phyloP scores from a whole-genome alignment of 2,329 filamentous ascomycete species.

The Chalaropsis thielavioides region DNA sequence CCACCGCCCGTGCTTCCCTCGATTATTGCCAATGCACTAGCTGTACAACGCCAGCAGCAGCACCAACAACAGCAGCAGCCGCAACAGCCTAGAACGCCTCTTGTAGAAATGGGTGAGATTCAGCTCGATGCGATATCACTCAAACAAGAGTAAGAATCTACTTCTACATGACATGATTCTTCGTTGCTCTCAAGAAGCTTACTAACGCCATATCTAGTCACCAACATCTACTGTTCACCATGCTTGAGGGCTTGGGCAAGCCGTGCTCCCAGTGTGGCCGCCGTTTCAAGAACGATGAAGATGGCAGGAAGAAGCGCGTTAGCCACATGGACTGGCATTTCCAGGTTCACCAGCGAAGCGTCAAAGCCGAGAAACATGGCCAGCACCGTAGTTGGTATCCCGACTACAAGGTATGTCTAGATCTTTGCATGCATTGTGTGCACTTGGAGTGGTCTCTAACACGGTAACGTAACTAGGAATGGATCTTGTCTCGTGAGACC shows the following conservation, averaged over 20 bases:
- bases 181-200: not conserved
- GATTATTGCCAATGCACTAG: constrained; percentile 26
- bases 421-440: constrained; percentile 17
- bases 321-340: constrained; percentile 98
- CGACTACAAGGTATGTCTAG: constrained; percentile 56
- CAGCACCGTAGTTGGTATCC: constrained; percentile 93
- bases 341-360: constrained; percentile 75
- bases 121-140: constrained; percentile 53
- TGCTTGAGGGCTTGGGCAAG: constrained; percentile 72
- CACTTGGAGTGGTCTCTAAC: constrained; percentile 21
- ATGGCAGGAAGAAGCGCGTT: constrained; percentile 73
- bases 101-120: constrained; percentile 19
- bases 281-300: constrained; percentile 62
- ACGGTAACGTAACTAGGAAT: constrained; percentile 44
- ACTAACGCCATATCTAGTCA: not conserved
- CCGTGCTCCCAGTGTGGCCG: constrained; percentile 86
- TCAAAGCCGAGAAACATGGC: constrained; percentile 70
- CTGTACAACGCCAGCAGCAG: constrained; percentile 21
- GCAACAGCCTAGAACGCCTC: constrained; percentile 19
- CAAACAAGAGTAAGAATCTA: constrained; percentile 47
- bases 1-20: constrained; percentile 23
- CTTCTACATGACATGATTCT: too few relatives aligned
- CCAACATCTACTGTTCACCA: constrained; percentile 49
- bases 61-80: constrained; percentile 6
- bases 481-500: constrained; percentile 72